Conservation (phyloP, 129 eudicot species). For the Helianthus tuberosus region DNA sequence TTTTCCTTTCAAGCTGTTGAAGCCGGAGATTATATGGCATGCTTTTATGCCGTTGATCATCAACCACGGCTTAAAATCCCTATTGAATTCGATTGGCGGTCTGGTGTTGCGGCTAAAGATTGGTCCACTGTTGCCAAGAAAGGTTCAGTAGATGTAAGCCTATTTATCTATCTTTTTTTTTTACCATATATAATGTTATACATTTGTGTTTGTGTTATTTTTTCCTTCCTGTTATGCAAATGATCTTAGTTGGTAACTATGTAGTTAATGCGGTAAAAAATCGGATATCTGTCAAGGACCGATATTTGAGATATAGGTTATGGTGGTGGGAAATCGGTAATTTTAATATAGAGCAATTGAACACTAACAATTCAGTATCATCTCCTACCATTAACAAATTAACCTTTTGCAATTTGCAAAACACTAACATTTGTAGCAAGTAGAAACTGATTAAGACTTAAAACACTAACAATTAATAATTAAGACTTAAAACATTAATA, state of each 20-base stretch:
- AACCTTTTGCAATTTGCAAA: too few species aligned
- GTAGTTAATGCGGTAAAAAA: too few species aligned
- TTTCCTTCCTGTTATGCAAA: background rate
- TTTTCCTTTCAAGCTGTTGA: slow-evolving; percentile 72
- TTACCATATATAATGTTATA: background rate
- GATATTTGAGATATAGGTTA: too few species aligned
- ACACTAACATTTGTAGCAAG: too few species aligned
- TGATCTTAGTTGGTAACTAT: background rate
- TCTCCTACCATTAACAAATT: too few species aligned
- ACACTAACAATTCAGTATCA: too few species aligned
- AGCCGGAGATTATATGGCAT: slow-evolving; percentile 86
- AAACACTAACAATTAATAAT: too few species aligned
- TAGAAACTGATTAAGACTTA: too few species aligned
- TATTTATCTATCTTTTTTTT: slow-evolving; percentile 7
- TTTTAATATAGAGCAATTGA: too few species aligned
- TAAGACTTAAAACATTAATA: too few species aligned
- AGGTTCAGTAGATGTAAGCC: slow-evolving; percentile 79
- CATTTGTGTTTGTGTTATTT: background rate
- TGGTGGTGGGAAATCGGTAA: too few species aligned
- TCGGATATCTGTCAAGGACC: too few species aligned
- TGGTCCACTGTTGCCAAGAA: slow-evolving; percentile 83
- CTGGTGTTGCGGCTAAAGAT: slow-evolving; percentile 91
- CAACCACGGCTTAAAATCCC: slow-evolving; percentile 55
- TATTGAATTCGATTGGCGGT: slow-evolving; percentile 80
- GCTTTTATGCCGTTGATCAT: slow-evolving; percentile 68